These are phyloP conservation scores for Theileria orientalis DNA, from an alignment of 169 alveolate species.

Conservation along the genomic window DNA sequence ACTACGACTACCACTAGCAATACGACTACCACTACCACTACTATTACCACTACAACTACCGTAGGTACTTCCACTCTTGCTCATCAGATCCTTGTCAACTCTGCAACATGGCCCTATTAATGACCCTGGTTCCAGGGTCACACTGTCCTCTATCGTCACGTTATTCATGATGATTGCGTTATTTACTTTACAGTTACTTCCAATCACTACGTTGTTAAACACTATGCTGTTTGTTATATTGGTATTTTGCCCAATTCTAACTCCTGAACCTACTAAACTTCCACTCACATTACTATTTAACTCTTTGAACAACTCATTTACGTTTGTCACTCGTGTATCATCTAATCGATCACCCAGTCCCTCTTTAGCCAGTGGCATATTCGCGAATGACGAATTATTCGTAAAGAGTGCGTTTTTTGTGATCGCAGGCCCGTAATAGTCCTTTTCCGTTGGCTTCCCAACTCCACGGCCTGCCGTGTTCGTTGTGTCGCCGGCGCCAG, in stretches of 20 bases:
- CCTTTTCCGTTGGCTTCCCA: too few relatives aligned
- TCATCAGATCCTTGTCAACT: neutral
- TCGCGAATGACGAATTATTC: too few relatives aligned
- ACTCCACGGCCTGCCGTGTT: too few relatives aligned
- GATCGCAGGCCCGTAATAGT: too few relatives aligned
- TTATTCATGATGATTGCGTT: constrained; percentile 56
- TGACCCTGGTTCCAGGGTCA: constrained; percentile 38
- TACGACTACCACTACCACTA: too few relatives aligned
- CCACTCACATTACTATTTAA: neutral
- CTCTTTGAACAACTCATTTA: too few relatives aligned
- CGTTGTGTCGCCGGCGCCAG: neutral
- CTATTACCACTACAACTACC: too few relatives aligned
- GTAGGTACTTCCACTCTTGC: neutral
- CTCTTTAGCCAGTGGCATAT: too few relatives aligned
- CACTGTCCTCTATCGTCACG: constrained; percentile 20
- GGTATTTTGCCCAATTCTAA: constrained; percentile 21
- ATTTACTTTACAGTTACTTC: constrained; percentile 9
- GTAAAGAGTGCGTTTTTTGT: too few relatives aligned
- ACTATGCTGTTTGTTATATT: constrained; percentile 20
- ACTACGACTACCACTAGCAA: too few relatives aligned
- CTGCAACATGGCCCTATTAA: constrained; percentile 18
- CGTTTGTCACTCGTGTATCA: too few relatives aligned
- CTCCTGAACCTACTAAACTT: constrained; percentile 27
- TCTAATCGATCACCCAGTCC: too few relatives aligned
- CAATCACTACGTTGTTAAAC: constrained; percentile 26